phyloP scores from a whole-genome alignment of 495 filamentous ascomycete species.

The Xylaria venustula region DNA sequence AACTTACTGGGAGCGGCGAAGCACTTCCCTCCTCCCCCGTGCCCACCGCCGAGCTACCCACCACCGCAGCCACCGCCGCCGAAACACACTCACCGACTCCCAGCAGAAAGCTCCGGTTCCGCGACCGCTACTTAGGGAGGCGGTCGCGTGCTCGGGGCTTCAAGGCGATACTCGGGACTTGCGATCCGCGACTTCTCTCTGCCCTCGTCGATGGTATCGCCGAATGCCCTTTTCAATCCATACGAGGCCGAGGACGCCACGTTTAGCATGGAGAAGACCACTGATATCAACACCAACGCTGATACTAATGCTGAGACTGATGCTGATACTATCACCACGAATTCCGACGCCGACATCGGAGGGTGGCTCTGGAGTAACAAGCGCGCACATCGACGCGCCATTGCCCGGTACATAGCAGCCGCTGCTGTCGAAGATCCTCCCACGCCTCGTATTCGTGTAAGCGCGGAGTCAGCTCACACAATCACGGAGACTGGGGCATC shows the following conservation, averaged over 20 bases:
- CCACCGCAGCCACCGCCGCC: not conserved
- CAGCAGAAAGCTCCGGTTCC: not conserved
- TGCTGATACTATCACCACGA: not conserved
- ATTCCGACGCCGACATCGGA: not conserved
- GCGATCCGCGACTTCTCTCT: not conserved
- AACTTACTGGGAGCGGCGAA: not conserved
- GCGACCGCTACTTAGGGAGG: not conserved
- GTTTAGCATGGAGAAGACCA: not conserved
- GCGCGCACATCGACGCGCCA: not conserved
- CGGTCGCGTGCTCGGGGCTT: not conserved
- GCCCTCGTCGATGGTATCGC: not conserved
- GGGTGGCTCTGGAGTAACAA: constrained; percentile 4
- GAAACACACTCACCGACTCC: not conserved
- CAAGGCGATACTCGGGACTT: not conserved
- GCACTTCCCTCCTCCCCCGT: not conserved
- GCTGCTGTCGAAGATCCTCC: not conserved
- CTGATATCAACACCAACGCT: not conserved
- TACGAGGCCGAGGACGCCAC: not conserved
- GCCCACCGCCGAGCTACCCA: not conserved
- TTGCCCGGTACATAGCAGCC: not conserved
- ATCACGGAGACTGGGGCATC: not conserved
- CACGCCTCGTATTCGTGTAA: not conserved
- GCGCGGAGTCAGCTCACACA: not conserved
- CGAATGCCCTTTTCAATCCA: not conserved
- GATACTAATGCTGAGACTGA: not conserved